Conservation (phyloP, 83 land plant species). For the Diphasiastrum complanatum region DNA sequence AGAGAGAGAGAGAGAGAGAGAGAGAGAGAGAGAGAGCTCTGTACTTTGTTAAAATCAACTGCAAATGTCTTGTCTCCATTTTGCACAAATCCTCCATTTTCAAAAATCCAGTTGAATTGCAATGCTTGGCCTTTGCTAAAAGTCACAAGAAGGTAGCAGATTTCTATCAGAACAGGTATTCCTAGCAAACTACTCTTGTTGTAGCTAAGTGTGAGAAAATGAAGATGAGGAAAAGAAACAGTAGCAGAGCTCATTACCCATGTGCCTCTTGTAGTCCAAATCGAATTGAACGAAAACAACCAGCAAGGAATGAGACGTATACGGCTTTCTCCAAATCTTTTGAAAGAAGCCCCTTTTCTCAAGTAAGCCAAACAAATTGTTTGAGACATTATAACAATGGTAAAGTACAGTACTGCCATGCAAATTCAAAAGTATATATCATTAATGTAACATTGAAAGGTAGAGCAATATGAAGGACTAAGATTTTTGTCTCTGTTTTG, state of each 20-base stretch:
- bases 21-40: not conserved
- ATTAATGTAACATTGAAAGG: too few species aligned
- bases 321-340: slow-evolving; percentile 51
- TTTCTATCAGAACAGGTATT: not conserved
- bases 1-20: too few species aligned
- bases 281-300: slow-evolving; percentile 88
- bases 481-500: too few species aligned
- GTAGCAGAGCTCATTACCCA: too few species aligned
- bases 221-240: too few species aligned
- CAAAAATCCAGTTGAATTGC: slow-evolving; percentile 83
- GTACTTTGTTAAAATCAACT: slow-evolving; percentile 68
- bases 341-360: slow-evolving; percentile 58
- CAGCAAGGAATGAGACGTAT: slow-evolving; percentile 97
- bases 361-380: too few species aligned
- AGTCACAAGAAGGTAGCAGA: slow-evolving; percentile 7
- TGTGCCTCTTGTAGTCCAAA: slow-evolving; percentile 94
- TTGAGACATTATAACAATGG: too few species aligned
- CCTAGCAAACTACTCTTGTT: not conserved
- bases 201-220: not conserved
- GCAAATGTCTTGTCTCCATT: slow-evolving; percentile 59
- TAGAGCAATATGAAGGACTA: too few species aligned
- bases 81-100: slow-evolving; percentile 65
- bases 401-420: too few species aligned
- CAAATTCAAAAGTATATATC: too few species aligned
- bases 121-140: slow-evolving; percentile 89